These are phyloP conservation scores for Vinca minor DNA, from an alignment of 257 asterid species.

Conservation along the genomic window DNA sequence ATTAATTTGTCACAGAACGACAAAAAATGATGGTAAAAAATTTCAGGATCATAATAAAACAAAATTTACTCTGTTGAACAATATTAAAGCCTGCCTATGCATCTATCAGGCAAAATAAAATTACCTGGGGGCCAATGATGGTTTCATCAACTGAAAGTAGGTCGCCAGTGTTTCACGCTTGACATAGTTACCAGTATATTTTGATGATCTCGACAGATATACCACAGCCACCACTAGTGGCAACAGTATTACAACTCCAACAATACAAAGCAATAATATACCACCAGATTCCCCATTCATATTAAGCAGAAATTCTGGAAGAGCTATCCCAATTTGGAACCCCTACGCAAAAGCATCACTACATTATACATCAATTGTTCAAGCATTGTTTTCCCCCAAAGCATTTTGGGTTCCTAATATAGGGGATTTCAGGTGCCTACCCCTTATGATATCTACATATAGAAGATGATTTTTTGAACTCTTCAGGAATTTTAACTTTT, in stretches of 20 bases:
- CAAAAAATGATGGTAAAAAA: no score
- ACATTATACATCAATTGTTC: no score
- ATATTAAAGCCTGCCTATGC: no score
- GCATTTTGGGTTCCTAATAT: neutral
- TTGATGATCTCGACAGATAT: slow-evolving; percentile 69
- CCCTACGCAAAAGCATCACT: slow-evolving; percentile 47
- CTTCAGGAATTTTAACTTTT: no score
- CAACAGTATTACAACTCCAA: slow-evolving; percentile 60
- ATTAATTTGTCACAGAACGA: no score
- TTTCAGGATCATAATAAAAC: no score
- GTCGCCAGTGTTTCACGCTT: slow-evolving; percentile 66
- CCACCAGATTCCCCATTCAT: slow-evolving; percentile 73
- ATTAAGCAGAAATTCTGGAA: slow-evolving; percentile 81
- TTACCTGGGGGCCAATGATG: slow-evolving; percentile 86
- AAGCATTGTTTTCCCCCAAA: neutral
- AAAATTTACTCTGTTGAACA: no score
- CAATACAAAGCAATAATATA: slow-evolving; percentile 56
- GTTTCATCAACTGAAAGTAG: slow-evolving; percentile 76
- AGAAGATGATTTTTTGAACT: slow-evolving; percentile 12
- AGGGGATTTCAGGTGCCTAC: neutral
- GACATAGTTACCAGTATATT: slow-evolving; percentile 62
- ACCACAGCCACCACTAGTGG: slow-evolving; percentile 69
- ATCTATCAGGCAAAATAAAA: no score
- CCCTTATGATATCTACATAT: slow-evolving; percentile 1
- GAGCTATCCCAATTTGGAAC: slow-evolving; percentile 89